Evolutionary conservation across 2,329 filamentous ascomycete species (phyloP).

Genomic region (Ophiostoma quercus): DNA sequence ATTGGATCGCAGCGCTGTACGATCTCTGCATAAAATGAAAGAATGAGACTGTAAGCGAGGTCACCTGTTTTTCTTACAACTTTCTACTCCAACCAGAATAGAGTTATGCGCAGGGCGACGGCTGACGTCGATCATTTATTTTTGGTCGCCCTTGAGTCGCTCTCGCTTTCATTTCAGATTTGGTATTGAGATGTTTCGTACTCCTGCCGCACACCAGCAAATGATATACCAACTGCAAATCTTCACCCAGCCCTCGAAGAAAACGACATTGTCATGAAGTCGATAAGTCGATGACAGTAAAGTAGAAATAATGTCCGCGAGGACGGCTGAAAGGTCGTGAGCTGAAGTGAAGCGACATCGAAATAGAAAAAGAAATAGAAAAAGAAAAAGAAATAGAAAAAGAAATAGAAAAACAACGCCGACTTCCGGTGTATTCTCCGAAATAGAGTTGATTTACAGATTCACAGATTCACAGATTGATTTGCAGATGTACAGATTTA

Average conservation of each 20-base stretch:
- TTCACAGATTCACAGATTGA: not conserved
- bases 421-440: not conserved
- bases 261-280: not conserved
- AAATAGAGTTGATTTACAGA: not conserved
- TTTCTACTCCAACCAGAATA: not conserved
- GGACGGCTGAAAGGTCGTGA: not conserved
- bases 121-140: conserved; percentile 5
- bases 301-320: not conserved
- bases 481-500: not conserved
- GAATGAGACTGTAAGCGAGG: not conserved
- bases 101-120: not conserved
- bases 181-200: no score
- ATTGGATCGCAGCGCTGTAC: no score
- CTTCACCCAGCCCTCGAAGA: no score
- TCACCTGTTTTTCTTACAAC: not conserved
- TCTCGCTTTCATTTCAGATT: not conserved
- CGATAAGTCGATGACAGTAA: not conserved
- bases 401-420: not conserved
- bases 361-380: not conserved
- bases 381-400: not conserved
- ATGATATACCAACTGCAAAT: no score
- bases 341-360: not conserved
- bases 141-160: not conserved
- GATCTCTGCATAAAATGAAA: no score
- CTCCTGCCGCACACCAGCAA: no score